Evolutionary conservation across 2,329 filamentous ascomycete genomes (phyloP), one percentile per base, ranked within the genome.

Genomic region (Sporothrix protearum): DNA sequence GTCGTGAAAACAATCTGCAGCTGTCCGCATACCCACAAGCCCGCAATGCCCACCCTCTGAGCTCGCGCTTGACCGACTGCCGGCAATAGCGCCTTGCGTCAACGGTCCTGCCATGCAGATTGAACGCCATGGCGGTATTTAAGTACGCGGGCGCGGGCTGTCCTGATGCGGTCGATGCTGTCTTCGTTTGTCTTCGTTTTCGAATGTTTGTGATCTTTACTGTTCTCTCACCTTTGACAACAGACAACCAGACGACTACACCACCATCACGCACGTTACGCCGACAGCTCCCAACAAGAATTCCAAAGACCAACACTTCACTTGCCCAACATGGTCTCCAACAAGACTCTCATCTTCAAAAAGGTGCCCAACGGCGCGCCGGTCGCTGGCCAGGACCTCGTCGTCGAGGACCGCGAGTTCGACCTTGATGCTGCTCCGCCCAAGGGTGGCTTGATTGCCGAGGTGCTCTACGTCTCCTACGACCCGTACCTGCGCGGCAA

Each of bases 401-500:
- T 81, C 28, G 78, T 94, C 73, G 91, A 96, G 80, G 81, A 85
- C 75, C 86, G 86, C 73, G 84, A 87, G 25, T 89, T 94, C 75
- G 92, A 96, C 78, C 81, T 89, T 75, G 61, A 71, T 1, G 83
- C 86, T 68, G 79, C 86, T 5, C 85, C 89, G 36, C 85, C 88
- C 30, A 79, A 86, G 59, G 91, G 91, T 74, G 90, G 93, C 53
- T 80, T 96, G 66, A 87, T 88, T 42, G 82, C 91, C 75, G 87
- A 93, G 82, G 87, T 91, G 76, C 86, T 91, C 77, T 93, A 91
- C 80, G 85, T 89, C 75, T 94, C 92, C 53, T 91, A 91, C 82
- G 93, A 97, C 80, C 93, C 93, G 1, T 97, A 96, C 83, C 88
- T 92, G 84, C 91, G 94, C 71, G 91, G 91, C 73, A 87, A 88